phyloP scores from a whole-genome alignment of 306 rosid species.

The Prunus dulcis region DNA sequence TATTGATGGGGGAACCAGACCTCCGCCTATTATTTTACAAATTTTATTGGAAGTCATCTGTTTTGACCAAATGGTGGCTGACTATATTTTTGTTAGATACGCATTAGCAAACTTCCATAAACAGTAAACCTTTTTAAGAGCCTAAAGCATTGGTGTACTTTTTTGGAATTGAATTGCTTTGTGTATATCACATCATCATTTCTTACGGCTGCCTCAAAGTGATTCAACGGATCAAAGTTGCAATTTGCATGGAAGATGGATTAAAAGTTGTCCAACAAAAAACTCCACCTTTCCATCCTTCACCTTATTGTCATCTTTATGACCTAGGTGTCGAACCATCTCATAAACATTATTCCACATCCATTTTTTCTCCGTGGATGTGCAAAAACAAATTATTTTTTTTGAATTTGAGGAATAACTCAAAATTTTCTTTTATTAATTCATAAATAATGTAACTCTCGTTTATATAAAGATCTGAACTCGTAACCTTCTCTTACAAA shows the following conservation, averaged over 20 bases:
- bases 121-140: neutral
- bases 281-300: neutral
- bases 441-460: no score
- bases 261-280: neutral
- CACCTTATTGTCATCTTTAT: neutral
- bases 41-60: neutral
- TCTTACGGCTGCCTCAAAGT: neutral
- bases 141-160: neutral
- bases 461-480: no score
- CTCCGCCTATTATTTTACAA: neutral
- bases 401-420: no score
- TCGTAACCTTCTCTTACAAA: no score
- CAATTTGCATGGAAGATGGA: neutral
- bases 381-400: no score
- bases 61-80: neutral
- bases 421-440: no score
- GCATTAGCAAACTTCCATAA: neutral
- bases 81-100: neutral
- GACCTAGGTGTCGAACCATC: neutral
- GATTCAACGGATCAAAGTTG: neutral
- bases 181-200: neutral
- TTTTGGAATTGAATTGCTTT: neutral
- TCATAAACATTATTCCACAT: no score
- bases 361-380: no score
- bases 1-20: neutral